phyloP scores from a whole-genome alignment of 2,329 filamentous ascomycete species.

The Cladosporium sp. region DNA sequence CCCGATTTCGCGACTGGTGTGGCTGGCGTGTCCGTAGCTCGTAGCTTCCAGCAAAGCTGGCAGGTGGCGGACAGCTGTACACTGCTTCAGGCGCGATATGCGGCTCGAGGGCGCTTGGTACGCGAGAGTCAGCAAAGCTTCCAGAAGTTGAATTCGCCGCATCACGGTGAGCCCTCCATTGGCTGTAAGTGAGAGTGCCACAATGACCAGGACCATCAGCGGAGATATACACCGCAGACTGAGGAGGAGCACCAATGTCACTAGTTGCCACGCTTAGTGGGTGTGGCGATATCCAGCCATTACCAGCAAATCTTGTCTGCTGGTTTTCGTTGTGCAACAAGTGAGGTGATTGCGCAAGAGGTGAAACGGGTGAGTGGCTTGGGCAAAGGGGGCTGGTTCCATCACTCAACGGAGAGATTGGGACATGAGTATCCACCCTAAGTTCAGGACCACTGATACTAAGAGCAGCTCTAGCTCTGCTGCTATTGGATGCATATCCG shows the following conservation, averaged over 20 bases:
- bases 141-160: neutral
- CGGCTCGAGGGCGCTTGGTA: neutral
- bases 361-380: neutral
- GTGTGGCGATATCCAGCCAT: constrained; percentile 38
- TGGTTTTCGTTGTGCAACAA: neutral
- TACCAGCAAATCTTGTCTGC: constrained; percentile 33
- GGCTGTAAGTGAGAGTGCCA: constrained; percentile 31
- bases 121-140: constrained; percentile 5
- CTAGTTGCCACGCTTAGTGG: constrained; percentile 30
- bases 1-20: neutral
- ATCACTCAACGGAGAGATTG: neutral
- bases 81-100: neutral
- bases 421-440: neutral
- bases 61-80: constrained; percentile 5
- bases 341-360: neutral
- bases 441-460: neutral
- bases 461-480: neutral
- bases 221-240: constrained; percentile 29
- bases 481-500: neutral
- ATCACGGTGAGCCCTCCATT: constrained; percentile 26
- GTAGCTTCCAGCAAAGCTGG: constrained; percentile 4
- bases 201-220: constrained; percentile 21
- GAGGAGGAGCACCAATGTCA: constrained; percentile 24
- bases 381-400: neutral
- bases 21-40: neutral